Percentiles rank a stretch among this genome's conserved stretches.
Conservation (phyloP, 306 rosid genomes). For the Acmispon strigosus region DNA sequence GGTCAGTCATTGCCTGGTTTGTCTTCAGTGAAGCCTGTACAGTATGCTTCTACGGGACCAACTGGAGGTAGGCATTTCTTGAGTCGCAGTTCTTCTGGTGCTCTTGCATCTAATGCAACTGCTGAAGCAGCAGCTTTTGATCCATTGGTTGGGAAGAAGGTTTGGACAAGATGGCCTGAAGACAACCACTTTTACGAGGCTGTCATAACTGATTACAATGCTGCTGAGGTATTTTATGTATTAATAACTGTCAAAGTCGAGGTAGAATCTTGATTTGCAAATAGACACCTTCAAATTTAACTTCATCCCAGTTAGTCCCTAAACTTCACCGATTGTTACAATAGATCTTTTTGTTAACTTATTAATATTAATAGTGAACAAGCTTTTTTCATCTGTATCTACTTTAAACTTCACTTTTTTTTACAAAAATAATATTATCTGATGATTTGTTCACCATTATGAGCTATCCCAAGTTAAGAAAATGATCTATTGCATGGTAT, state of each 20-base stretch:
- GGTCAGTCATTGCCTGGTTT: constrained; percentile 56
- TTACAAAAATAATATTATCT: no score
- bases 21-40: constrained; percentile 49
- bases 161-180: constrained; percentile 95
- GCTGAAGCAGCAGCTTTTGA: constrained; percentile 46
- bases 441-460: no score
- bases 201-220: constrained; percentile 68
- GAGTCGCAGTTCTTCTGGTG: constrained; percentile 52
- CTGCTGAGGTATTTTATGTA: constrained; percentile 47
- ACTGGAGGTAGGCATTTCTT: constrained; percentile 45
- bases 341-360: no score
- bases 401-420: no score
- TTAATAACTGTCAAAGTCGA: not conserved
- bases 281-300: no score
- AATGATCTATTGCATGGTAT: no score
- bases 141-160: constrained; percentile 75
- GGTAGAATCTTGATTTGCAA: no score
- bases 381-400: no score
- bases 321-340: no score
- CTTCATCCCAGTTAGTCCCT: no score
- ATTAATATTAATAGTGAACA: no score
- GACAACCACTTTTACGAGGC: constrained; percentile 96
- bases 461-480: no score
- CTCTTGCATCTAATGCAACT: constrained; percentile 41
- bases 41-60: constrained; percentile 47